A percentile compares a stretch with the other conserved stretches of the same genome.
Evolutionary conservation across 179 eudicot species (phyloP).

Genomic region (Beta macrorhiza): DNA sequence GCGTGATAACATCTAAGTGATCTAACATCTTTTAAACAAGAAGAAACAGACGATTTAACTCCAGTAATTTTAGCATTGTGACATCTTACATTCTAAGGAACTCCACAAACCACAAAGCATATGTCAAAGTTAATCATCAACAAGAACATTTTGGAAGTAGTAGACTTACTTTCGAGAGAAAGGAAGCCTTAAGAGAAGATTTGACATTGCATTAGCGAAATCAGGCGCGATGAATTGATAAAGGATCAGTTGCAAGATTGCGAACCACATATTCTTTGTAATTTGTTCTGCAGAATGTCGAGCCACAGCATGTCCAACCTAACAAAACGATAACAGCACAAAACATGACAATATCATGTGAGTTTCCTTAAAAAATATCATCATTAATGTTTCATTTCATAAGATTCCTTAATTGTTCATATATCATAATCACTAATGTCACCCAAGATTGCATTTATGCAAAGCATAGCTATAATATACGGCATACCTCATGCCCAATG

Average conservation of each 20-base stretch:
- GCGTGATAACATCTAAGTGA: neutral
- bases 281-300: conserved; percentile 78
- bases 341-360: neutral
- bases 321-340: conserved; percentile 9
- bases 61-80: neutral
- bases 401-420: too few species aligned
- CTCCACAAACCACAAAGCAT: too few species aligned
- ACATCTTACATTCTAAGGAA: neutral
- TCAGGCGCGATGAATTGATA: conserved; percentile 71
- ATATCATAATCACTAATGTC: neutral
- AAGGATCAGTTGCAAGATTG: conserved; percentile 63
- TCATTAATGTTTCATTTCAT: neutral
- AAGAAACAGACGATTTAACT: neutral
- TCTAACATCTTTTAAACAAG: neutral
- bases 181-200: conserved; percentile 62
- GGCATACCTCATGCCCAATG: conserved; percentile 73
- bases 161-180: conserved; percentile 72
- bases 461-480: neutral
- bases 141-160: neutral
- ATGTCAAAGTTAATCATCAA: neutral
- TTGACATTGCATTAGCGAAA: conserved; percentile 69
- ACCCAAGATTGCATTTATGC: neutral
- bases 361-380: neutral
- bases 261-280: conserved; percentile 61
- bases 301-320: conserved; percentile 93